Base-by-base conservation (phyloP, 495 filamentous ascomycete species). In the Staphylotrichum longicolle region DNA sequence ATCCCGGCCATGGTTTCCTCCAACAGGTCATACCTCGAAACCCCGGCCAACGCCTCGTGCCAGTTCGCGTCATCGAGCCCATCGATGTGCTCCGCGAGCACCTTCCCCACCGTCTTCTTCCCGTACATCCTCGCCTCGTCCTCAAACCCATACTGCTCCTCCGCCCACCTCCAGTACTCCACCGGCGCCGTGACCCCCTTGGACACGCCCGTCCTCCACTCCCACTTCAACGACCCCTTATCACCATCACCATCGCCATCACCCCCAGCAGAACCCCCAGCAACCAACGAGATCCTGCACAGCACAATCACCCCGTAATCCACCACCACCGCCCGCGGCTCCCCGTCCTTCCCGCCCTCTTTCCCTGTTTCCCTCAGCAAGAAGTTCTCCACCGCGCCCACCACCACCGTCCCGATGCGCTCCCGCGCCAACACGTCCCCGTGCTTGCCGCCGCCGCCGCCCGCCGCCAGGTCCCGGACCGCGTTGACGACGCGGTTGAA, bases 11-110 rank as follows among this genome's bases (percentile, higher is more conserved):
- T 57, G 30, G 65, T 55, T 40, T 64, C 66, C 32, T 3, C 14
- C 41, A 70, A 34, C 47, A 70, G 33, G 5, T 62, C 60, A 50
- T 70, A 68, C 41, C 65, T 54, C 57, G 65, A 70, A 55, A 14
- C 39, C 3, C 52, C 58, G 32, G 63, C 52, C 42, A 66, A 20
- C 27, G 41, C 27, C 51, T n/a, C 6, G 15, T 68, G 63, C 68
- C 68, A 70, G 33, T 70, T 49, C 7, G 58, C 58, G 44, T 61
- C 58, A 4, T 66, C 63, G 58, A 66, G 1, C 15, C 52, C 61
- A 27, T 27, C 20, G 54, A 63, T 41, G 37, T 53, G 47, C 5
- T 33, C 52, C 50, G 15, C 53, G 4, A 70, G 9, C 11, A 62
- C 40, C 42, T 62, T 37, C 1, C 68, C 65, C 0, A 66, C 65